These are phyloP conservation scores for Gossypium sturtianum DNA, from an alignment of 345 rosid species.

Conservation along the genomic window DNA sequence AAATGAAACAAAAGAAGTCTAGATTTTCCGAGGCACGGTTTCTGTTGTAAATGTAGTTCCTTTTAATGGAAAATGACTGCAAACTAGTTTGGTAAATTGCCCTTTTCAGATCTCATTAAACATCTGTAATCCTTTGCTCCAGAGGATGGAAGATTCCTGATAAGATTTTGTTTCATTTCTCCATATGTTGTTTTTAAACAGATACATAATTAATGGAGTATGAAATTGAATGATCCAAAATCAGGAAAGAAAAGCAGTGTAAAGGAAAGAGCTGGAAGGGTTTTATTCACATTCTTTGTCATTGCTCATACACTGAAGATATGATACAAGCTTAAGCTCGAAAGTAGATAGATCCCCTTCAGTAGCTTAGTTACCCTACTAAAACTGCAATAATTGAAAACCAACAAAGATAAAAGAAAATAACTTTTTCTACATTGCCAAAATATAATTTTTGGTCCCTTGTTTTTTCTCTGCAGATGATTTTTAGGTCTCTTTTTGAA, in stretches of 20 bases:
- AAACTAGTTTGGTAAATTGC: not conserved
- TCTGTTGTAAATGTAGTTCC: not conserved
- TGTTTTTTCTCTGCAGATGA: slow-evolving; percentile 1
- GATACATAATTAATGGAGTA: not conserved
- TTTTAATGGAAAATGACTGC: not conserved
- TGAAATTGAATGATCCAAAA: not conserved
- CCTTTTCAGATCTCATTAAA: not conserved
- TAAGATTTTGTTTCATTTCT: not conserved
- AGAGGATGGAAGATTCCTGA: not conserved
- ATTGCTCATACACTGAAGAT: slow-evolving; percentile 10
- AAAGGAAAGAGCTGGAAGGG: slow-evolving; percentile 2
- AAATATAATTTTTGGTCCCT: not conserved
- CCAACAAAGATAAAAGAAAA: not conserved
- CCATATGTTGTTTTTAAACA: not conserved
- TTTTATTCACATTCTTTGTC: slow-evolving; percentile 12
- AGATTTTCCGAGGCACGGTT: not conserved
- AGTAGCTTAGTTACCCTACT: slow-evolving; percentile 11
- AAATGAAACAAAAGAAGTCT: not conserved
- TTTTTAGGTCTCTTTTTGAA: not conserved
- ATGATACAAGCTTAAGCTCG: slow-evolving; percentile 21
- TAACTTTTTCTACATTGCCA: not conserved
- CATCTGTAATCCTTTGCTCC: not conserved
- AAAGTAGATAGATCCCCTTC: slow-evolving; percentile 18
- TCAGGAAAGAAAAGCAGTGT: not conserved
- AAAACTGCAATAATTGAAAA: not conserved